A percentile compares a stretch with the other conserved stretches of the same genome.
Conservation (phyloP, 208 protist species). For the Acanthamoeba castellanii region DNA sequence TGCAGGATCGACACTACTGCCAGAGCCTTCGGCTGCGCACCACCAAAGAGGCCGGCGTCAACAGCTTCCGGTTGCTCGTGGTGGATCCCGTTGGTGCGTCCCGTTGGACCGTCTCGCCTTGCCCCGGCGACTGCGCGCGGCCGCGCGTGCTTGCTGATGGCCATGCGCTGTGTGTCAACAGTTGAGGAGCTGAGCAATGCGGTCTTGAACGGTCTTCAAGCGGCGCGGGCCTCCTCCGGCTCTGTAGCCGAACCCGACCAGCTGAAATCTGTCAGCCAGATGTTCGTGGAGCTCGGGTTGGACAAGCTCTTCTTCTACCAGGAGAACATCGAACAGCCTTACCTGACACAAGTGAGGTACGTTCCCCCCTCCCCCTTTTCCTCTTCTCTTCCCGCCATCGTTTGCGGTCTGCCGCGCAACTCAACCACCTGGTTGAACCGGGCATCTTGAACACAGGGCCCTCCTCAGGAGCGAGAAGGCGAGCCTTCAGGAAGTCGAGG, state of each 20-base stretch:
- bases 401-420: too few relatives aligned
- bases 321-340: neutral
- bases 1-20: neutral
- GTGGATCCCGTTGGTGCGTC: neutral
- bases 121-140: too few relatives aligned
- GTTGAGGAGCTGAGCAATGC: neutral
- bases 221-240: neutral
- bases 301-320: constrained; percentile 32
- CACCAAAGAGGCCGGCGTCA: neutral
- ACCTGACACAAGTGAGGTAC: constrained; percentile 1
- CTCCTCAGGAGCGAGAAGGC: neutral
- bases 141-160: too few relatives aligned
- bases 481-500: neutral
- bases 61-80: constrained; percentile 12
- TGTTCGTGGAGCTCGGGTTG: neutral
- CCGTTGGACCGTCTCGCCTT: too few relatives aligned
- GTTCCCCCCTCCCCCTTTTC: too few relatives aligned
- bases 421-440: neutral
- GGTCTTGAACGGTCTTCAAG: neutral
- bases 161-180: neutral
- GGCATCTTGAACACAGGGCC: neutral
- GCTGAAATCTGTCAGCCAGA: neutral
- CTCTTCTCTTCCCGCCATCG: too few relatives aligned
- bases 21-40: neutral
- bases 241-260: neutral